A percentile compares a stretch with the other conserved stretches of the same genome.
Conservation (phyloP, 2,329 filamentous ascomycete genomes). For the Magnaporthales sp. region DNA sequence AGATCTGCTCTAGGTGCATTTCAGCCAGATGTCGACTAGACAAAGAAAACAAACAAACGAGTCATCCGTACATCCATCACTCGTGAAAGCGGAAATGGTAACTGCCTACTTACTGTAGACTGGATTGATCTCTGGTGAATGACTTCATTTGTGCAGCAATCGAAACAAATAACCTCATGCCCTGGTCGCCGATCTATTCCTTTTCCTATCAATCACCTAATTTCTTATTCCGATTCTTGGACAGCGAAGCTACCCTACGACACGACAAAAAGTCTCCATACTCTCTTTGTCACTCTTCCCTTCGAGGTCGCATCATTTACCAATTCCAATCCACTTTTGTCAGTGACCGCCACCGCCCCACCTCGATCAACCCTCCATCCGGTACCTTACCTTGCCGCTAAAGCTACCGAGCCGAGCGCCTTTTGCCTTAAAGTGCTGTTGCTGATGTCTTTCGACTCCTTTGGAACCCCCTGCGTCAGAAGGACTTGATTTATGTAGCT, state of each 20-base stretch:
- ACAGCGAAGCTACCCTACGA: background rate
- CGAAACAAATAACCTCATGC: background rate
- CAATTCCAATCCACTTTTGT: background rate
- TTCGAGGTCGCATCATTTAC: background rate
- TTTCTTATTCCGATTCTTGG: background rate
- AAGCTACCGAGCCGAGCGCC: background rate
- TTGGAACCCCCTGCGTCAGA: background rate
- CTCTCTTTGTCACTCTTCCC: background rate
- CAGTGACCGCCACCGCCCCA: conserved; percentile 1
- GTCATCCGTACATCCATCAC: background rate
- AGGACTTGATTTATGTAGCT: background rate
- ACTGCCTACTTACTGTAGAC: background rate
- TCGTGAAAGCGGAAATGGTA: background rate
- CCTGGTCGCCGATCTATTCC: background rate
- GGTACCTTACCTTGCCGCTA: background rate
- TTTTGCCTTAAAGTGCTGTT: background rate
- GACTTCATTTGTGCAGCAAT: background rate
- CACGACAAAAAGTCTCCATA: background rate
- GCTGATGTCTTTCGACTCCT: background rate
- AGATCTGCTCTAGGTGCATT: background rate
- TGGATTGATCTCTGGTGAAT: background rate
- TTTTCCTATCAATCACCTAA: background rate
- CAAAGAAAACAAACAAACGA: background rate
- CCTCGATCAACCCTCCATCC: background rate
- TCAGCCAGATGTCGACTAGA: background rate